phyloP scores from a whole-genome alignment of 2,329 filamentous ascomycete species.

The Pezicula carpinea region DNA sequence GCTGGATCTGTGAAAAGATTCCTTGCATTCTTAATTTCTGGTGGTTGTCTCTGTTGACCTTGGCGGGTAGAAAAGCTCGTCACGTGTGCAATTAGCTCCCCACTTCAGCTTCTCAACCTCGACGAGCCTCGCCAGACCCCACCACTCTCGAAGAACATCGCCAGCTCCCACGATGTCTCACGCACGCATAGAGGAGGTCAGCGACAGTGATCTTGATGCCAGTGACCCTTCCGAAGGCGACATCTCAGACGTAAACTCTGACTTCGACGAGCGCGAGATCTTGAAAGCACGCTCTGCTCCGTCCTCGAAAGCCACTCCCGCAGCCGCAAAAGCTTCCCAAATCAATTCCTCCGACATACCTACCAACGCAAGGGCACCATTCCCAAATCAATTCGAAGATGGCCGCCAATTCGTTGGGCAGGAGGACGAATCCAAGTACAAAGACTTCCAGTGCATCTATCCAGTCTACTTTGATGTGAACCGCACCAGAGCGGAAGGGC shows the following conservation, averaged over 20 bases:
- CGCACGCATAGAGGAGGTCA: slow-evolving; percentile 88
- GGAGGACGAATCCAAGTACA: slow-evolving; percentile 54
- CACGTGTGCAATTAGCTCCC: slow-evolving; percentile 6
- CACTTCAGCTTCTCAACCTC: not conserved
- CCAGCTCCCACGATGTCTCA: slow-evolving; percentile 72
- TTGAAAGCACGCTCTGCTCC: slow-evolving; percentile 16
- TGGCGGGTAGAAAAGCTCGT: too few species aligned
- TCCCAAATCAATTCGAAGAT: slow-evolving; percentile 30
- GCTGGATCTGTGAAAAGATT: too few species aligned
- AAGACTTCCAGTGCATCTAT: slow-evolving; percentile 84
- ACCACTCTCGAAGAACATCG: slow-evolving; percentile 5
- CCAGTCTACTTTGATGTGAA: slow-evolving; percentile 88
- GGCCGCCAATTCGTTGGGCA: slow-evolving; percentile 31
- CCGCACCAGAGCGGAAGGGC: slow-evolving; percentile 71
- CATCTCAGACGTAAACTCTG: slow-evolving; percentile 58
- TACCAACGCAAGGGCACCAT: slow-evolving; percentile 29
- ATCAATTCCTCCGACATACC: slow-evolving; percentile 31
- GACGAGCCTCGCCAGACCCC: not conserved
- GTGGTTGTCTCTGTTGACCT: too few species aligned
- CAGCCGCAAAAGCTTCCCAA: slow-evolving; percentile 21
- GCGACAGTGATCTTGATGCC: slow-evolving; percentile 63
- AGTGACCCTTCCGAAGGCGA: slow-evolving; percentile 81
- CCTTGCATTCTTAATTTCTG: too few species aligned
- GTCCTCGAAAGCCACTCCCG: slow-evolving; percentile 28
- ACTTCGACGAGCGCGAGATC: slow-evolving; percentile 46